Conservation (phyloP, 257 asterid species). For the Hygrophila difformis region DNA sequence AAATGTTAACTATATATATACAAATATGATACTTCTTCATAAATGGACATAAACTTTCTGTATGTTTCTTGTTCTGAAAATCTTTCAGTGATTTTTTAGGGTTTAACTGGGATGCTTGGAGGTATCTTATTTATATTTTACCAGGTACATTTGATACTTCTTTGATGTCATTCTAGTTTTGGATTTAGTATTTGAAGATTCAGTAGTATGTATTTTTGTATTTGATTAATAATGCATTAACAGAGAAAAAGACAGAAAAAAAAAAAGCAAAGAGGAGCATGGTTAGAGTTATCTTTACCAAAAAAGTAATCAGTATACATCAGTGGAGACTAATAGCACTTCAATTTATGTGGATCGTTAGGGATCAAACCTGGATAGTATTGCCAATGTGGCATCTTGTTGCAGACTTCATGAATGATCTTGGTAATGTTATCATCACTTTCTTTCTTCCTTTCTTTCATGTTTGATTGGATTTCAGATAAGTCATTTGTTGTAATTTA, state of each 20-base stretch:
- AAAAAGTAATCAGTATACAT: constrained; percentile 3
- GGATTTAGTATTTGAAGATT: constrained; percentile 7
- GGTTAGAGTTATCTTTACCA: background rate
- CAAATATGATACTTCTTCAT: too few species aligned
- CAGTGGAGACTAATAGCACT: constrained; percentile 4
- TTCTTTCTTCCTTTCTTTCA: background rate
- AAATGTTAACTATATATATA: too few species aligned
- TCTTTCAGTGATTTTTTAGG: constrained; percentile 82
- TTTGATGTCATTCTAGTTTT: background rate
- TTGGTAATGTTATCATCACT: constrained; percentile 36
- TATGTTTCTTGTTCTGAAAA: constrained; percentile 11
- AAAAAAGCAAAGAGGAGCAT: background rate
- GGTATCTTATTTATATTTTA: constrained; percentile 81
- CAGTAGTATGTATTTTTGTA: background rate
- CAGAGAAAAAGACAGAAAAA: too few species aligned
- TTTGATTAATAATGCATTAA: constrained; percentile 1
- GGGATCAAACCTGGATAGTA: constrained; percentile 93
- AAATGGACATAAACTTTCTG: too few species aligned
- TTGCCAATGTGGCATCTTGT: constrained; percentile 99
- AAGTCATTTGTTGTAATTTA: too few species aligned
- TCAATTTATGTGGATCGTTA: constrained; percentile 15
- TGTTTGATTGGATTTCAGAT: too few species aligned
- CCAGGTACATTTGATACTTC: constrained; percentile 55
- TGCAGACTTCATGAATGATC: constrained; percentile 98
- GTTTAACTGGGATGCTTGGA: constrained; percentile 97